phyloP scores from a whole-genome alignment of 495 filamentous ascomycete genomes.

The Pseudevernia furfuracea region DNA sequence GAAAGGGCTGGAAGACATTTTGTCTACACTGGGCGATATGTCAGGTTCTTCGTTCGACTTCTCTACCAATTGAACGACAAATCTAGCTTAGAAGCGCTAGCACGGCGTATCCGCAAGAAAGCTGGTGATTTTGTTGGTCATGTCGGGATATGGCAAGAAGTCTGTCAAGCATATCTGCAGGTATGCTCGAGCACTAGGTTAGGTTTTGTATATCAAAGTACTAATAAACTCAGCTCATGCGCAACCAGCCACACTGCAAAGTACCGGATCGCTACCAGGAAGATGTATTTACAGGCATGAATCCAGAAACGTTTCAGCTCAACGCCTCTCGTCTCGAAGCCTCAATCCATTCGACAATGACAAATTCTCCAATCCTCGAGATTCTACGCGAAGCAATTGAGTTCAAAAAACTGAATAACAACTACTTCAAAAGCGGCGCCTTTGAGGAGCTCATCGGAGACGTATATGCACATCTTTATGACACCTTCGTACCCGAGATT shows the following conservation, averaged over 20 bases:
- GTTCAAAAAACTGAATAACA: constrained; percentile 83
- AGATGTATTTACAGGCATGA: constrained; percentile 69
- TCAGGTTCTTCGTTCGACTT: constrained; percentile 67
- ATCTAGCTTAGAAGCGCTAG: constrained; percentile 67
- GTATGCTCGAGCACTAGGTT: constrained; percentile 24
- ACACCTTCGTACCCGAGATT: constrained; percentile 42
- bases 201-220: background rate
- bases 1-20: constrained; percentile 89
- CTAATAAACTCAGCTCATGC: constrained; percentile 47
- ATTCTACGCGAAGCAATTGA: constrained; percentile 75
- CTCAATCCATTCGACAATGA: constrained; percentile 39
- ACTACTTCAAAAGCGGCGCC: constrained; percentile 75
- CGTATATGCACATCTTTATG: constrained; percentile 74
- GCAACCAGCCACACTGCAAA: constrained; percentile 46
- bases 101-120: constrained; percentile 74
- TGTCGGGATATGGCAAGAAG: constrained; percentile 72
- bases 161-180: constrained; percentile 64
- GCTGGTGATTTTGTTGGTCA: constrained; percentile 81
- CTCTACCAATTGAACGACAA: constrained; percentile 71
- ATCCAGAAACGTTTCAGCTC: constrained; percentile 69
- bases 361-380: constrained; percentile 46
- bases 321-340: constrained; percentile 49
- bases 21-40: constrained; percentile 87
- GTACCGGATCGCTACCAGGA: constrained; percentile 65
- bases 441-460: constrained; percentile 90